Evolutionary conservation across 2,329 filamentous ascomycete species (phyloP).

Genomic region (Falciphora oryzae): DNA sequence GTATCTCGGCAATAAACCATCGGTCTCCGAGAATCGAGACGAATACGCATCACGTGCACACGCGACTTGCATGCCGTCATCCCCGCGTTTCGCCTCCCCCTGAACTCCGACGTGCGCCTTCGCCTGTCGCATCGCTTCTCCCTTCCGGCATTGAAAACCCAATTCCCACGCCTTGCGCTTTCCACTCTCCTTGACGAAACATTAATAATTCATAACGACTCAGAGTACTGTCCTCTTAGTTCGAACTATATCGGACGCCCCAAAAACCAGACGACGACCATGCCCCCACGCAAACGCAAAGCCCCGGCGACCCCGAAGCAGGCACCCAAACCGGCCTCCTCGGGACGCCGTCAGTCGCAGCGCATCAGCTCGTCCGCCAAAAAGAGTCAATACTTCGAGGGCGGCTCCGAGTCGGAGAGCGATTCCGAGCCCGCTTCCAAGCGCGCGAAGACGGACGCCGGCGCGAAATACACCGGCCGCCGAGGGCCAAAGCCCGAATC

Average conservation of each 20-base stretch:
- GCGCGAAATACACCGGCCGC: conserved; percentile 3
- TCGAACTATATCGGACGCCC: too few species aligned
- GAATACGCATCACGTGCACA: neutral
- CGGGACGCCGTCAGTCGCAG: conserved; percentile 38
- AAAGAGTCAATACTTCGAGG: conserved; percentile 49
- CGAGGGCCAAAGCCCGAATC: conserved; percentile 9
- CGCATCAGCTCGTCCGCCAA: conserved; percentile 37
- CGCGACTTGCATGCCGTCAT: neutral
- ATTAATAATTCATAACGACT: too few species aligned
- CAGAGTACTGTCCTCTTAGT: neutral
- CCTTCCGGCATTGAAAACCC: neutral
- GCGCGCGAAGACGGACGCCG: conserved; percentile 12
- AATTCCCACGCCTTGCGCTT: too few species aligned
- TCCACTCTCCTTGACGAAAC: too few species aligned
- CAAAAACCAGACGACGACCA: conserved; percentile 15
- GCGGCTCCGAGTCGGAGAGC: conserved; percentile 14
- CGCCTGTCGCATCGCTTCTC: conserved; percentile 9
- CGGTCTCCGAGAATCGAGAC: neutral
- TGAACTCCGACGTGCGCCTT: neutral
- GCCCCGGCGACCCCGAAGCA: conserved; percentile 13
- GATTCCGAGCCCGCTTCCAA: conserved; percentile 11
- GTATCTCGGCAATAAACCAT: neutral
- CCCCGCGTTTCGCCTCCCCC: neutral
- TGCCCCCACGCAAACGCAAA: conserved; percentile 36
- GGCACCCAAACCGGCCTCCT: conserved; percentile 16